These are phyloP conservation scores for Litchi chinensis DNA, from an alignment of 345 rosid species.

Conservation along the genomic window DNA sequence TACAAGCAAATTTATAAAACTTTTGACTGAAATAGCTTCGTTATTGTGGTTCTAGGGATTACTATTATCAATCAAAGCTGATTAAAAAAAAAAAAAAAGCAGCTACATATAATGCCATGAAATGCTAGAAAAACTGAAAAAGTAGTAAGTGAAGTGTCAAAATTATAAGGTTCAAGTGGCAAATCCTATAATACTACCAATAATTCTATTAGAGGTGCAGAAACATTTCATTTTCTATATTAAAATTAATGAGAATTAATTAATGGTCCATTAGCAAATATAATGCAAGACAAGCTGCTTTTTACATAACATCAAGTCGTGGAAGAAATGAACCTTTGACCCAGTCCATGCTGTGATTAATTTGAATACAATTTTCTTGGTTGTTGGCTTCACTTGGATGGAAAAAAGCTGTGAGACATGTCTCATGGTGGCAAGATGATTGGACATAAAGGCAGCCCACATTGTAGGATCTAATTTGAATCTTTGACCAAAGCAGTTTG, in stretches of 20 bases:
- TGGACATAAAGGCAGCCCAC: conserved; percentile 9
- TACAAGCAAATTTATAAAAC: not conserved
- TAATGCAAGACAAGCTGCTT: not conserved
- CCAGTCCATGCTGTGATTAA: not conserved
- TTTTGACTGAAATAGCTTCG: conserved; percentile 29
- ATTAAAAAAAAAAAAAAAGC: not conserved
- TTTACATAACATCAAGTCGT: not conserved
- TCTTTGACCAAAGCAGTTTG: conserved; percentile 14
- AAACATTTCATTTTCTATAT: not conserved
- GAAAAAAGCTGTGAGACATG: not conserved
- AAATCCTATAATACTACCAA: not conserved
- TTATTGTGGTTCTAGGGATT: not conserved
- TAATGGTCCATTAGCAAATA: not conserved
- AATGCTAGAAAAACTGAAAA: not conserved
- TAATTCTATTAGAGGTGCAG: not conserved
- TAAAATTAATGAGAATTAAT: not conserved
- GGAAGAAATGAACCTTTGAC: not conserved
- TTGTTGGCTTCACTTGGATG: not conserved
- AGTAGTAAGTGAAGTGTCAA: no score
- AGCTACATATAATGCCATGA: not conserved
- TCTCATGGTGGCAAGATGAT: not conserved
- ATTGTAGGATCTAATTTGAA: conserved; percentile 11
- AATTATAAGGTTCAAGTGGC: not conserved
- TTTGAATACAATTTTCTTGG: not conserved
- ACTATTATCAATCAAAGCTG: not conserved